Percentiles rank a stretch among this genome's conserved stretches.
phyloP scores from a whole-genome alignment of 192 early-diverging fungal genomes.

The Coemansia sp. region DNA sequence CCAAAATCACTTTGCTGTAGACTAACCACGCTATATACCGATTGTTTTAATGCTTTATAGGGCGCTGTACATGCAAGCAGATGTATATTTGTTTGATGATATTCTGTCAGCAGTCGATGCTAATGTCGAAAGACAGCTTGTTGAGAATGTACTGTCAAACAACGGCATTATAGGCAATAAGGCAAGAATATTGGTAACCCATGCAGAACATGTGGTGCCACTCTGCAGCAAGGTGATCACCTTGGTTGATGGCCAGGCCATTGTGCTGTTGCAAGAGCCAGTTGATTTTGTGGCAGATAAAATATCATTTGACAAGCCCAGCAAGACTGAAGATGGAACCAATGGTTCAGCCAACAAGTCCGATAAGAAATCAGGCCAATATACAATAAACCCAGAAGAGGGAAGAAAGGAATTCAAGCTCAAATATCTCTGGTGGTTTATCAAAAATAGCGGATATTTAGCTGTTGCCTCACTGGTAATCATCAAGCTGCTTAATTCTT shows the following conservation, averaged over 20 bases:
- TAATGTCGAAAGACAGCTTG: constrained; percentile 10
- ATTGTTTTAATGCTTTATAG: no score
- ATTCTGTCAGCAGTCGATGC: no score
- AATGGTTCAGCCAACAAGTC: neutral
- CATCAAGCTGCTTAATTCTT: no score
- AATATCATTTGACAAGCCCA: neutral
- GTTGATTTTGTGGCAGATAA: neutral
- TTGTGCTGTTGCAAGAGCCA: neutral
- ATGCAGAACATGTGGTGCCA: constrained; percentile 34
- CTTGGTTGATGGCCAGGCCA: no score
- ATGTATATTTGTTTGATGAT: constrained; percentile 49
- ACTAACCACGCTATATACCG: no score
- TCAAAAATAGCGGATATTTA: no score
- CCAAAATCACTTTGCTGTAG: no score
- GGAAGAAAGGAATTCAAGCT: neutral
- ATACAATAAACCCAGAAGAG: neutral
- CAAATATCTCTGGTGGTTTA: neutral
- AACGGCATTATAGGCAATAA: constrained; percentile 23
- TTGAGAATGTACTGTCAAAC: neutral
- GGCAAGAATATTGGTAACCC: constrained; percentile 33
- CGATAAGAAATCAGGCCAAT: neutral
- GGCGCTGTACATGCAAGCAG: constrained; percentile 61
- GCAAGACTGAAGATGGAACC: neutral
- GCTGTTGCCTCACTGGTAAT: neutral
- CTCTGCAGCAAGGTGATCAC: constrained; percentile 25